A percentile compares a stretch with the other conserved stretches of the same genome.
Evolutionary conservation across 1,284 basidiomycete species (phyloP).

Genomic region (Sutorius eximius): DNA sequence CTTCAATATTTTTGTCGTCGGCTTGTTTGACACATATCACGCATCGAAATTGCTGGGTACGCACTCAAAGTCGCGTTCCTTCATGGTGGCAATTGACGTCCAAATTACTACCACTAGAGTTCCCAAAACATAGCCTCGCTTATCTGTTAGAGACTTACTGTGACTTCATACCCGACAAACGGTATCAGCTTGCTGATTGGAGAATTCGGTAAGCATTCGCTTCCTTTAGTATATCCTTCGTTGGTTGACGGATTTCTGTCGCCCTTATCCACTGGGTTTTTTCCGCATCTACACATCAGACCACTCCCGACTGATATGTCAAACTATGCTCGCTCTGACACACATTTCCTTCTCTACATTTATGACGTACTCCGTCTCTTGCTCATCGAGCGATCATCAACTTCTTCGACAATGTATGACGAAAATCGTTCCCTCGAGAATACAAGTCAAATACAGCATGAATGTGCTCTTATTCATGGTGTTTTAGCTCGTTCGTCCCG

Average conservation of each 20-base stretch:
- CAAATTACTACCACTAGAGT: conserved; percentile 46
- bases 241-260: background rate
- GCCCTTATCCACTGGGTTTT: background rate
- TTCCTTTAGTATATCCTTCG: background rate
- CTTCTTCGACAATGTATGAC: conserved; percentile 33
- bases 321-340: conserved; percentile 91
- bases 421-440: conserved; percentile 15
- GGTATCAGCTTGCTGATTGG: conserved; percentile 97
- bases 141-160: conserved; percentile 88
- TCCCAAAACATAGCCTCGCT: conserved; percentile 82
- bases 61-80: conserved; percentile 12
- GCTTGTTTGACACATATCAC: conserved; percentile 96
- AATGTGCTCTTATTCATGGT: conserved; percentile 46
- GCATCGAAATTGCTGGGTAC: conserved; percentile 83
- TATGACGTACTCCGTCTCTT: conserved; percentile 92
- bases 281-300: conserved; percentile 36
- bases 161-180: conserved; percentile 91
- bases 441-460: conserved; percentile 12
- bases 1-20: conserved; percentile 91
- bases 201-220: conserved; percentile 69
- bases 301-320: conserved; percentile 90
- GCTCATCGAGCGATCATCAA: conserved; percentile 64
- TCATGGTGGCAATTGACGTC: conserved; percentile 2
- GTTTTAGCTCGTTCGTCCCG: conserved; percentile 70
- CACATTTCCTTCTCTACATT: conserved; percentile 91